Evolutionary conservation across 169 alveolate species (phyloP).

Genomic region (Toxoplasma gondii): DNA sequence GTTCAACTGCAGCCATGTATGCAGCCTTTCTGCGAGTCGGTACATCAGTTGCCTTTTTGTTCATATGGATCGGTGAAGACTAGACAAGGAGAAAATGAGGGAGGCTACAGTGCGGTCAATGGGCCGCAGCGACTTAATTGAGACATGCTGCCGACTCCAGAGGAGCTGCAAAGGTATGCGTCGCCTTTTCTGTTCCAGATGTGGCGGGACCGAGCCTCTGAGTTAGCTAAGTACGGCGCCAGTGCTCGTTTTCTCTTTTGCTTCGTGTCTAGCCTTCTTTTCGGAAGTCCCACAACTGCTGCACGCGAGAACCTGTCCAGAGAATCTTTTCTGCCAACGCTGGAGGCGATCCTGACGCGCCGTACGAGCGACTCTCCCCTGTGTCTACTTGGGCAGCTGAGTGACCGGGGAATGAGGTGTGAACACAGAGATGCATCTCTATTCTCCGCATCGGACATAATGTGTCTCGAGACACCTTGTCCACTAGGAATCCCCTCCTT

Average conservation of each 20-base stretch:
- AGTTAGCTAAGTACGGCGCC: neutral
- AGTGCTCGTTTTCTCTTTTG: neutral
- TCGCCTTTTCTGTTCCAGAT: neutral
- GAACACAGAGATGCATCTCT: too few species aligned
- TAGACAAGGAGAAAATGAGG: neutral
- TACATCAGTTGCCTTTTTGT: too few species aligned
- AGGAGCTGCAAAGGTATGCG: slow-evolving; percentile 36
- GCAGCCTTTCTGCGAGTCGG: too few species aligned
- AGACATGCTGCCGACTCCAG: slow-evolving; percentile 19
- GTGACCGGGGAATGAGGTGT: too few species aligned
- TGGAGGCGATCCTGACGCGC: neutral
- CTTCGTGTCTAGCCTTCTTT: neutral
- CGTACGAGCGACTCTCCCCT: too few species aligned
- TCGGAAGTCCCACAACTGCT: neutral
- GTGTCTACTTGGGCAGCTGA: too few species aligned
- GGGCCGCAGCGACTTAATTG: slow-evolving; percentile 13
- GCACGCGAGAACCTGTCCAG: neutral
- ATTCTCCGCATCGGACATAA: too few species aligned
- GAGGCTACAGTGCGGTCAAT: slow-evolving; percentile 18
- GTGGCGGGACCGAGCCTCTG: neutral
- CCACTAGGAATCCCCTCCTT: too few species aligned
- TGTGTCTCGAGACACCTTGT: too few species aligned
- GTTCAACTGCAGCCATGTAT: too few species aligned
- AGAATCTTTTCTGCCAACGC: neutral
- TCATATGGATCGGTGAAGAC: neutral